Base-by-base conservation (phyloP, 345 rosid species). In the Psidium friedrichsthalianum region DNA sequence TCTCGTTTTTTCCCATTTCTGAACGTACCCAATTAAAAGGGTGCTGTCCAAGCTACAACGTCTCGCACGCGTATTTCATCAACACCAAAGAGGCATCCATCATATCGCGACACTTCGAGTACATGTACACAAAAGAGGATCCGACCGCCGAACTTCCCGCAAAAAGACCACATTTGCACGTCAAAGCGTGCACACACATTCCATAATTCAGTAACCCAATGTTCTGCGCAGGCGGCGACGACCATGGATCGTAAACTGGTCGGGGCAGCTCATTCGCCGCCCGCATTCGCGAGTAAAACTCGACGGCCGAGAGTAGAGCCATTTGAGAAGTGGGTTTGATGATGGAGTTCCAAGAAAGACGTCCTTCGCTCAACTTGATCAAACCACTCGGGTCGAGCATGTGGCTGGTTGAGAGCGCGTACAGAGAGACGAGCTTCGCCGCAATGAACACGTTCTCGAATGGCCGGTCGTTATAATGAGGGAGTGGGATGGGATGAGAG, bases 281-380 rank as follows among this genome's bases (percentile, higher is more conserved):
- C 21, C 92, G 84, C 96, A 95, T 93, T 5, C 87, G 86, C 54
- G 87, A 86, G 87, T 86, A 94, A 86, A 90, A 90, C 22, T 21
- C 83, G 82, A 94, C 58, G n/a, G 94, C 87, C 86, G 88, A 11
- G 81, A 11, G 80, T 89, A 95, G 53, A 91, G 1, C 91, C 93
- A 83, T 89, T 93, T 54, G 95, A 95, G 89, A 90, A 94, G 86
- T 94, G 90, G 61, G 94, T 90, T 95, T 92, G 87, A 95, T 87
- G n/a, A 95, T 76, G 8, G 96, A 92, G 84, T 94, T 95, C 95
- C 96, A 95, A 95, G 91, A 84, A 94, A 95, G 32, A 89, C 84
- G 89, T 95, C 94, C 84, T 87, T 94, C 76, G 24, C 87, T 44
- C 49, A 55, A 92, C 83, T 14, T 53, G 92, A 85, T 85, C 83